Evolutionary conservation across 805 yeast species (phyloP).

Genomic region (Ogataea nitratoaversa): DNA sequence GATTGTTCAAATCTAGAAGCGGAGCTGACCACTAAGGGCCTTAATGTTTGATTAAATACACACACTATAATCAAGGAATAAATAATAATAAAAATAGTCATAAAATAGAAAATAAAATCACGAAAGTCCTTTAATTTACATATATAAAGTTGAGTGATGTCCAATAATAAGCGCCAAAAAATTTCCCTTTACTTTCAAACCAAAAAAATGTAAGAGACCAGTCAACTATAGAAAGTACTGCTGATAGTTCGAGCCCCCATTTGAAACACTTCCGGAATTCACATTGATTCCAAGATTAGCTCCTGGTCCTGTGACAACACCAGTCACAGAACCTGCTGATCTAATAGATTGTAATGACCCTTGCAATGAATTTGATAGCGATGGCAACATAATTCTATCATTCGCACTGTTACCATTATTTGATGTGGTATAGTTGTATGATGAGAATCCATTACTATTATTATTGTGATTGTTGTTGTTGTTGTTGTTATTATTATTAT

Average conservation of each 20-base stretch:
- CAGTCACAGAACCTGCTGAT: conserved; percentile 2
- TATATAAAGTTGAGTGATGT: too few relatives aligned
- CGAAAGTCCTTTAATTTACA: too few relatives aligned
- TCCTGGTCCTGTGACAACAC: too few relatives aligned
- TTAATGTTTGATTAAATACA: too few relatives aligned
- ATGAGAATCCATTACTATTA: background rate
- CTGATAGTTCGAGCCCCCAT: conserved; percentile 10
- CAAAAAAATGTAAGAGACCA: too few relatives aligned
- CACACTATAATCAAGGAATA: too few relatives aligned
- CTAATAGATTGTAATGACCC: conserved; percentile 23
- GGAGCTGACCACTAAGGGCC: too few relatives aligned
- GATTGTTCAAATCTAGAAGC: too few relatives aligned
- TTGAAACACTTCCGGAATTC: conserved; percentile 3
- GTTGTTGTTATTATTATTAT: background rate
- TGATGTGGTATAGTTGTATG: conserved; percentile 12
- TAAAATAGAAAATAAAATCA: too few relatives aligned
- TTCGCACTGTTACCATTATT: conserved; percentile 4
- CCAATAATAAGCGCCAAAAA: background rate
- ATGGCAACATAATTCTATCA: conserved; percentile 22
- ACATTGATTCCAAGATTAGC: conserved; percentile 12
- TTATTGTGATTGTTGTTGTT: conserved; percentile 1
- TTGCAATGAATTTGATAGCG: conserved; percentile 20
- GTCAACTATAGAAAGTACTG: conserved; percentile 29
- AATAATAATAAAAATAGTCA: too few relatives aligned
- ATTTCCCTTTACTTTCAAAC: too few relatives aligned